Evolutionary conservation across 148 eudicot species (phyloP).

Genomic region (Rhododendron molle): DNA sequence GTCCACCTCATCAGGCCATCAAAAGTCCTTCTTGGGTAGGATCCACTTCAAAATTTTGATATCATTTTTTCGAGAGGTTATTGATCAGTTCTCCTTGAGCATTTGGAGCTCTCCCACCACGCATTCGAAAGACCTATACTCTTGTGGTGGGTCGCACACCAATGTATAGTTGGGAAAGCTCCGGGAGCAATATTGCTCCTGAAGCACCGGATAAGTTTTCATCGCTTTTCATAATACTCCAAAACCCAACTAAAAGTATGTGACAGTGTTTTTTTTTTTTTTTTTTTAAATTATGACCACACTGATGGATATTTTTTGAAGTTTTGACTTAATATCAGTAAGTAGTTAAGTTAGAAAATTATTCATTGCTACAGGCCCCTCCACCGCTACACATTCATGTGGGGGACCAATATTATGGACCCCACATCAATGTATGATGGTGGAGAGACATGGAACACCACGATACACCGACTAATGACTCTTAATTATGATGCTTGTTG

Average conservation of each 20-base stretch:
- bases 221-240: background rate
- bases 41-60: background rate
- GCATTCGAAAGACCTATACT: background rate
- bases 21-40: conserved; percentile 27
- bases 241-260: background rate
- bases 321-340: background rate
- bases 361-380: background rate
- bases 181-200: background rate
- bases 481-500: background rate
- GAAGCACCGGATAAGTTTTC: background rate
- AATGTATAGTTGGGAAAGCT: background rate
- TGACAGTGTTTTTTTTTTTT: background rate
- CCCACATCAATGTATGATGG: background rate
- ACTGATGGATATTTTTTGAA: background rate
- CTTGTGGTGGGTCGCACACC: background rate
- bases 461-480: background rate
- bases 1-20: conserved; percentile 10
- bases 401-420: background rate
- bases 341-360: background rate
- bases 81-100: background rate
- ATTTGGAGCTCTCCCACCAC: background rate
- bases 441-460: background rate
- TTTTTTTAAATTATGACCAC: background rate
- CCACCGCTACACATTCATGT: background rate
- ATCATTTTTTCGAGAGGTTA: background rate